A percentile compares a stretch with the other conserved stretches of the same genome.
These are phyloP conservation scores for Polyplosphaeria fusca DNA, from an alignment of 495 filamentous ascomycete genomes.

Conservation along the genomic window DNA sequence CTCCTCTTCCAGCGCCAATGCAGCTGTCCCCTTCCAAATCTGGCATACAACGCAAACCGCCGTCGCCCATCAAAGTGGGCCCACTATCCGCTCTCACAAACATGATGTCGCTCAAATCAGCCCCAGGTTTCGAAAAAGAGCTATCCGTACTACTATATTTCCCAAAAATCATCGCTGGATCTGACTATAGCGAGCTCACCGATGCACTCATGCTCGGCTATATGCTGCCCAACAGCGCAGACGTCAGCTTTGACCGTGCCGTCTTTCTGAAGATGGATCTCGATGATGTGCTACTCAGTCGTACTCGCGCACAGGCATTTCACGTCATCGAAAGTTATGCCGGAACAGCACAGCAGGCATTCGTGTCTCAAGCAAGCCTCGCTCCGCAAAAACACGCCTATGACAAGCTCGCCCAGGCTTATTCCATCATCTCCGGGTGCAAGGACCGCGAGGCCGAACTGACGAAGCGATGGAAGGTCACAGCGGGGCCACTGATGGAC, in stretches of 20 bases:
- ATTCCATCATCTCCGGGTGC: constrained; percentile 1
- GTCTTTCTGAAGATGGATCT: constrained; percentile 1
- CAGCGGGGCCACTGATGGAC: background rate
- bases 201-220: constrained; percentile 22
- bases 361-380: too few species aligned
- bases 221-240: background rate
- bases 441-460: constrained; percentile 13
- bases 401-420: constrained; percentile 5
- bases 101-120: background rate
- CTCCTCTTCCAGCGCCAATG: too few species aligned
- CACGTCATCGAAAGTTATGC: constrained; percentile 2
- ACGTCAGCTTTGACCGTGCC: background rate
- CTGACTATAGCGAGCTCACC: background rate
- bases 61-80: background rate
- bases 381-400: background rate
- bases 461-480: constrained; percentile 18
- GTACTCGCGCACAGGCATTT: background rate
- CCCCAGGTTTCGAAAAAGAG: background rate
- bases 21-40: too few species aligned
- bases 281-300: background rate
- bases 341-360: too few species aligned
- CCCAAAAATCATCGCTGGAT: constrained; percentile 1
- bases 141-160: constrained; percentile 17
- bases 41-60: background rate
- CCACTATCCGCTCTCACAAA: background rate